Evolutionary conservation across 176 grass and related monocot genomes (phyloP), one percentile per base, ranked within the genome.

Genomic region (Cenchrus americanus): DNA sequence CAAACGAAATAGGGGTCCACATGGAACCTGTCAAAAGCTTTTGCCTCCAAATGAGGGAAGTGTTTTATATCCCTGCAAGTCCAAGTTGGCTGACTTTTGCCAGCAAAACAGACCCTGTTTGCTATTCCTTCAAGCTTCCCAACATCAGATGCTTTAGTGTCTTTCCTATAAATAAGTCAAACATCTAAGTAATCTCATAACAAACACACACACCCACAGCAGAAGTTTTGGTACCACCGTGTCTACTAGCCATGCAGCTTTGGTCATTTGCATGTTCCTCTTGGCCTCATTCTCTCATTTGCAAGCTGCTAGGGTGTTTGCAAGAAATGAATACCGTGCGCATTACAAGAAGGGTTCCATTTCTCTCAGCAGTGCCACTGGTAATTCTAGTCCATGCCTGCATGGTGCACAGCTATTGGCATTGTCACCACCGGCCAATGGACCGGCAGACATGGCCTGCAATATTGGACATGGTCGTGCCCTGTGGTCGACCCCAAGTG

Each of bases 401-500:
- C 34, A 77, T 7, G 15, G 10, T 21, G 22, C 30, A 27, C 48
- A 18, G 3, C n/a, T 46, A 78, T 23, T 6, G 0, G 10, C 23
- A 44, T 26, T 62, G 19, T 40, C 62, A 42, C 14, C 5, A 17
- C 17, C 21, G 1, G 21, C 41, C 64, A 24, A 68, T 60, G 12
- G 47, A 8, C 42, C 59, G 30, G 81, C 51, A 54, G 64, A 27
- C 14, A 50, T 51, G 1, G 5, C 13, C 14, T 17, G 62, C 43
- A 27, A 24, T 37, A 37, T 37, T 34, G 69, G n/a, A 6, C 76
- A 43, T 34, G 37, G 82, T 55, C 60, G 87, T 19, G 53, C 42
- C 0, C 87, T 89, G 5, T 84, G 87, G 87, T 89, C 87, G 1
- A 80, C 87, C 10, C 87, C 87, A 12, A 89, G 87, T 30, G 87